These are phyloP conservation scores for Medicago truncatula DNA, from an alignment of 306 rosid species.

Conservation along the genomic window DNA sequence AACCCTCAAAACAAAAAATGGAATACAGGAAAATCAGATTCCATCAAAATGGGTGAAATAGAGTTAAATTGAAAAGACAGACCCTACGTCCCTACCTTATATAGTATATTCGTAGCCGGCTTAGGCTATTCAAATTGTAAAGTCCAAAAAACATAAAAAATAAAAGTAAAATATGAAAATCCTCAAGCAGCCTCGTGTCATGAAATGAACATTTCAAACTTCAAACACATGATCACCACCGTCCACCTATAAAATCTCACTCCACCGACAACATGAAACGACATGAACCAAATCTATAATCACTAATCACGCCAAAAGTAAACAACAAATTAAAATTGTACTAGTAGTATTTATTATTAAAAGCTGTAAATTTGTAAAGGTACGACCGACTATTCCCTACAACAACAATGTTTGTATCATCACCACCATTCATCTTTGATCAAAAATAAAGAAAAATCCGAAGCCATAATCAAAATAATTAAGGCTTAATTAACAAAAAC, in stretches of 20 bases:
- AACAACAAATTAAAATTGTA: neutral
- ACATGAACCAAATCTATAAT: neutral
- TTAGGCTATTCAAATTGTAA: neutral
- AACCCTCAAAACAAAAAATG: too few species aligned
- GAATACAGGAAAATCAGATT: neutral
- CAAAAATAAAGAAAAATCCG: neutral
- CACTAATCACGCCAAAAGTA: neutral
- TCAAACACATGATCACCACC: neutral
- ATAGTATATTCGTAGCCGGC: neutral
- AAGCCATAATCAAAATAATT: neutral
- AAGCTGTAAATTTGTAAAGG: neutral
- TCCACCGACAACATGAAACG: neutral
- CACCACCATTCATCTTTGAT: neutral
- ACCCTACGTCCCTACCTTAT: too few species aligned
- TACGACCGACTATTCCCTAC: neutral
- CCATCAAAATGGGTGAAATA: neutral
- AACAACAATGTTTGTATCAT: neutral
- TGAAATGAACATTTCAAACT: neutral
- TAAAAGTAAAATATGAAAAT: too few species aligned
- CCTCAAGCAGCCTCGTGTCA: neutral
- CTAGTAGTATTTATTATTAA: neutral
- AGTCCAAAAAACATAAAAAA: neutral
- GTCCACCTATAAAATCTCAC: neutral
- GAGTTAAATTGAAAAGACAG: neutral
- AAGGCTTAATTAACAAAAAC: slow-evolving; percentile 49